Base-by-base conservation (phyloP, 495 filamentous ascomycete genomes). In the Penicillium egyptiacum region DNA sequence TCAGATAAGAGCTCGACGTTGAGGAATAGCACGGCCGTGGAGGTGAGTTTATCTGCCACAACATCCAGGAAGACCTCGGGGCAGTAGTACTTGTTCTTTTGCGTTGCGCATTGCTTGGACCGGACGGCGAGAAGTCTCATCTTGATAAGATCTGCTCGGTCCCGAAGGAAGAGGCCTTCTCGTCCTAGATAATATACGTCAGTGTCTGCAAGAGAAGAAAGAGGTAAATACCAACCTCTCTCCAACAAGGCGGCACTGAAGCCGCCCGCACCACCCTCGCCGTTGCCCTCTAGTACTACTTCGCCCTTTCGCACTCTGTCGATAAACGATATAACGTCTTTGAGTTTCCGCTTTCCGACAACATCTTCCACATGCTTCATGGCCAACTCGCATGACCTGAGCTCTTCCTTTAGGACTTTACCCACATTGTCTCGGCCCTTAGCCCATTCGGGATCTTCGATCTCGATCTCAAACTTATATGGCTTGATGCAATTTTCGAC, bases 401-500 rank as follows among this genome's bases (percentile, higher is more conserved):
- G 77, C 65, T 99, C 94, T 25, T 86, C 83, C 69, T 92, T 95
- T 12, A 99, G 71, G 0, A 92, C 83, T 11, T 79, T 83, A 54
- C 83, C 79, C 33, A 90, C 83, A 61, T 92, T 92, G 17, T 94
- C 91, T 56, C 91, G 76, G 1, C 90, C 91, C 55, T 88, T 84
- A 5, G 77, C 71, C 94, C 94, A 99, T 69, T 98, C 95, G 6
- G 83, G 76, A 20, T 90, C 88, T 59, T 96, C 89, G 45, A 98
- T 86, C 66, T 99, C 94, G 47, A 98, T 94, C 56, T 97, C 90
- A 61, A 88, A 98, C 68, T 98, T 99, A 78, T 92, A 99, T 2
- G 94, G 94, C 69, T 99, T 99, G 77, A 99, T 93, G 67, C 94
- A 98, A 66, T 97, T 97, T 71, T 99, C 94, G n/a, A 99, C 91